Evolutionary conservation across 2,329 filamentous ascomycete genomes (phyloP), one percentile per base, ranked within the genome.

Genomic region (Raffaelea arxii): DNA sequence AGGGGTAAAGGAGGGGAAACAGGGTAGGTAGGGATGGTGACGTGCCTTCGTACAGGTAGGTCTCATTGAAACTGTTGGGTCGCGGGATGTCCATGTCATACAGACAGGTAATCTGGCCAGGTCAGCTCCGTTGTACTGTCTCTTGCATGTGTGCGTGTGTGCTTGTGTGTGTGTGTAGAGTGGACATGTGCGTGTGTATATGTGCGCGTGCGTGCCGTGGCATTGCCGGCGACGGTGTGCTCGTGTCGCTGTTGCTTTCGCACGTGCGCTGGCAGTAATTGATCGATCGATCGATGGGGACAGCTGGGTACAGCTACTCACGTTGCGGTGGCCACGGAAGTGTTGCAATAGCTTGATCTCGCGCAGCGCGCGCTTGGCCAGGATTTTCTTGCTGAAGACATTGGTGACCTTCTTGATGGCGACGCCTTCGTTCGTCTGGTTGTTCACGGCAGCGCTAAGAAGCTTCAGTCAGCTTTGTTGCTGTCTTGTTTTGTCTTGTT

Each of bases 331-430:
- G 45, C 86, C 86, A 59, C 92, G 80, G 72, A 98, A 98, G 69
- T 98, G 92, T 72, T 97, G 91, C 54, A 98, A 76, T 57, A 98
- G 78, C 78, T 97, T 98, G 70, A 98, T 97, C 72, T 98, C 92
- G 66, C 92, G 82, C 74, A 98, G 69, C 43, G 92, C 92, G 62
- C 92, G 86, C 81, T 98, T 98, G 59, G 92, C 92, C 56, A 98
- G 77, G 58, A 98, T 98, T 80, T 97, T 97, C 74, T 98, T 98
- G 78, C 89, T 96, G 70, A 98, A 98, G 59, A 98, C 91, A 85
- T 98, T 98, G 72, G 92, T 98, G 65, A 98, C 88, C 71, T 98
- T 98, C 71, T 98, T 98, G 75, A 98, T 92, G 59, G 92, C 92
- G 53, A 98, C 90, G 36, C 91, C 90, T 64, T 98, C 92, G 60